phyloP scores from a whole-genome alignment of 768 basidiomycete genomes.

The Tricholoma sp. region DNA sequence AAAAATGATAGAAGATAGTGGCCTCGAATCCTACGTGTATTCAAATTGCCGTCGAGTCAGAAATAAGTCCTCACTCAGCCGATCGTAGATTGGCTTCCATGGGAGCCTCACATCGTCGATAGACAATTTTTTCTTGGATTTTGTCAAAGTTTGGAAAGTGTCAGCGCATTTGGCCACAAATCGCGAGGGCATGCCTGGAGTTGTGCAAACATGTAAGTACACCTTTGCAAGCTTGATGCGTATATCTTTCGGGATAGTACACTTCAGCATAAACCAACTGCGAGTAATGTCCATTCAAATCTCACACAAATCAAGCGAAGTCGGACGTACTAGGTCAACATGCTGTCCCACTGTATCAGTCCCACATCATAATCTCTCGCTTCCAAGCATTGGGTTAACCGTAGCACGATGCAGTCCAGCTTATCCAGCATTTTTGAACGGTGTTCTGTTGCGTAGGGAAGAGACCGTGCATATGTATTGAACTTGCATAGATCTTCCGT shows the following conservation, averaged over 20 bases:
- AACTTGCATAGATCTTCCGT: constrained; percentile 51
- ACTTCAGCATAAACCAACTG: constrained; percentile 81
- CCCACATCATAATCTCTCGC: constrained; percentile 83
- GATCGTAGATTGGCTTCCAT: constrained; percentile 74
- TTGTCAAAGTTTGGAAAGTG: constrained; percentile 51
- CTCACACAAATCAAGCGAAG: constrained; percentile 3
- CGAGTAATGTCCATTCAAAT: constrained; percentile 4
- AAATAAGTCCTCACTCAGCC: constrained; percentile 71
- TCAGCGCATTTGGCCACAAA: constrained; percentile 65
- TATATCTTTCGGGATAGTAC: constrained; percentile 78
- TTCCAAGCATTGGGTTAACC: constrained; percentile 67
- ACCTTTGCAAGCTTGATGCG: constrained; percentile 70
- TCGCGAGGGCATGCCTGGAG: constrained; percentile 71
- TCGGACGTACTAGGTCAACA: constrained; percentile 60
- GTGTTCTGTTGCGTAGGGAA: constrained; percentile 78
- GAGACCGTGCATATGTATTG: constrained; percentile 51
- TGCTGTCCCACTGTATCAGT: constrained; percentile 74
- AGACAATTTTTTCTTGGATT: constrained; percentile 68
- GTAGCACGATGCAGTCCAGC: constrained; percentile 66
- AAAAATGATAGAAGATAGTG: constrained; percentile 4
- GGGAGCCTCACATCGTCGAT: constrained; percentile 78
- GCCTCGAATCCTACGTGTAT: constrained; percentile 50
- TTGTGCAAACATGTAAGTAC: constrained; percentile 71
- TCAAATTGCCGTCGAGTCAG: constrained; percentile 72
- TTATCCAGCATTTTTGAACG: constrained; percentile 70